Conservation (phyloP, 495 filamentous ascomycete species). For the Penicillium maclennaniae region DNA sequence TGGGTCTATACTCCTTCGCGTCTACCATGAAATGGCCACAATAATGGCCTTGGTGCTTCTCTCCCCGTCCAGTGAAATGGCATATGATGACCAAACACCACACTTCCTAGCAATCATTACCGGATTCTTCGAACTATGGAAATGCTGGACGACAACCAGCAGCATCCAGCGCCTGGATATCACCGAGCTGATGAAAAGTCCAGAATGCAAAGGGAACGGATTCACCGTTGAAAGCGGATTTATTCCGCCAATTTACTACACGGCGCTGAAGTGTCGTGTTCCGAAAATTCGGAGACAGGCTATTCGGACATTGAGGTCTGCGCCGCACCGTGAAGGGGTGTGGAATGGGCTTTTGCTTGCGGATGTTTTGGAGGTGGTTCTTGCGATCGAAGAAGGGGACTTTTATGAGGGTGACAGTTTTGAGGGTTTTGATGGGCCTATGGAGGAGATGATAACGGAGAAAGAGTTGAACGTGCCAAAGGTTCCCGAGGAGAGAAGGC, state of each 20-base stretch:
- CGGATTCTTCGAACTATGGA: constrained; percentile 28
- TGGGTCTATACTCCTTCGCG: constrained; percentile 31
- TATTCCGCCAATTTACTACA: constrained; percentile 50
- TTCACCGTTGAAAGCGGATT: constrained; percentile 47
- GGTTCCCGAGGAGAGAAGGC: background rate
- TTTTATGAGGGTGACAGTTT: constrained; percentile 11
- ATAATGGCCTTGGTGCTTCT: constrained; percentile 45
- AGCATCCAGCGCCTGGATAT: background rate
- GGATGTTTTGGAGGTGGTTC: constrained; percentile 13
- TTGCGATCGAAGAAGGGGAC: constrained; percentile 16
- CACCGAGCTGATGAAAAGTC: background rate
- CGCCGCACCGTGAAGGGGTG: constrained; percentile 49
- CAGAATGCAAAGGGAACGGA: constrained; percentile 15
- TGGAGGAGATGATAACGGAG: background rate
- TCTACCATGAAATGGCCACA: constrained; percentile 44
- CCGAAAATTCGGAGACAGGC: constrained; percentile 41
- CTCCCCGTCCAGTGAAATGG: constrained; percentile 26
- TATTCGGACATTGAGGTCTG: constrained; percentile 31
- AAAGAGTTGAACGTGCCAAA: constrained; percentile 4
- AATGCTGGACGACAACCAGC: constrained; percentile 2
- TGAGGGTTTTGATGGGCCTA: background rate
- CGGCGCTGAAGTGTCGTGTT: constrained; percentile 55
- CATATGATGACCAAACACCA: constrained; percentile 39
- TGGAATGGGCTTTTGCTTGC: constrained; percentile 36
- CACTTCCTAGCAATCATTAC: constrained; percentile 37